Base-by-base conservation (phyloP, 345 rosid species). In the Citrus unshiu region DNA sequence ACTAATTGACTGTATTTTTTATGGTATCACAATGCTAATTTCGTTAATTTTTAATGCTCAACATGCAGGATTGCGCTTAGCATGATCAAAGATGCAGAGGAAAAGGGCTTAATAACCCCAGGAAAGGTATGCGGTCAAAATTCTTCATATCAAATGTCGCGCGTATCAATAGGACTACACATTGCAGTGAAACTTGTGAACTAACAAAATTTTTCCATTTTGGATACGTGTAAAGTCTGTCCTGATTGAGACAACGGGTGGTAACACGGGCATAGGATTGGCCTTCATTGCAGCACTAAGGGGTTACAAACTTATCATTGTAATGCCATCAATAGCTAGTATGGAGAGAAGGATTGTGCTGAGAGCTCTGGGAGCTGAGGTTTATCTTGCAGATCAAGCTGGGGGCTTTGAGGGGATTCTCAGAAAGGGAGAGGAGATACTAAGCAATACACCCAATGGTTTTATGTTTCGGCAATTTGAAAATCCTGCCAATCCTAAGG, bases 251-350 rank as follows among this genome's bases (percentile, higher is more conserved):
- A 69, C 77, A 3, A 91, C 97, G 3, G 75, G 93, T 70, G 97
- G 98, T 25, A 91, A 93, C 83, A 90, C 95, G 0, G 98, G 97
- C 78, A 94, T 93, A 43, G 97, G 92, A 67, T 56, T 94, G 79
- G 97, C 97, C 4, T 85, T 77, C 66, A 78, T 93, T 27, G 94
- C 91, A 4, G 96, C 97, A 54, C 79, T 84, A 12, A 90, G 77
- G 81, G 93, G 94, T 61, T 93, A 91, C 85, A 90, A 83, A 84
- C 83, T 90, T 60, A 86, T 90, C 29, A 72, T 91, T 13, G 69
- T 77, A 12, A 89, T 93, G 98, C 95, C 98, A 3, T 82, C 87
- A 22, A 51, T 80, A 6, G 21, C 34, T 81, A 93, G 91, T 80
- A 24, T 88, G 2, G 95, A 93, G 79, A 87, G 95, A 84, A 91